Evolutionary conservation across 1,284 basidiomycete species (phyloP).

Genomic region (Naganishia sp.): DNA sequence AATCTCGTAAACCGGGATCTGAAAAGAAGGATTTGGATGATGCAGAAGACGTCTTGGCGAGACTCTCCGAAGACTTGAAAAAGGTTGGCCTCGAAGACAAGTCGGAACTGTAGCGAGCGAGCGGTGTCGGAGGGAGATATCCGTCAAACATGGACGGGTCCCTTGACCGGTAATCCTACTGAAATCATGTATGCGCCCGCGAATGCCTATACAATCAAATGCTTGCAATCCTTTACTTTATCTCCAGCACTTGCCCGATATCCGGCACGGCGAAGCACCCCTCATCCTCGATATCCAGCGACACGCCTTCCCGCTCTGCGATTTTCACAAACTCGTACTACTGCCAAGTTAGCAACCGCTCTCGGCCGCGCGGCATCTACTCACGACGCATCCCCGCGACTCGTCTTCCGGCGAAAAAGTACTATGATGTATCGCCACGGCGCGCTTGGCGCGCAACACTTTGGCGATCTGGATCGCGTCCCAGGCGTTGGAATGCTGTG

Average conservation of each 20-base stretch:
- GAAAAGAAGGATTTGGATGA: neutral
- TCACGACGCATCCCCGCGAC: conserved; percentile 41
- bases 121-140: no score
- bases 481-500: conserved; percentile 50
- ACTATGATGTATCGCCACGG: conserved; percentile 53
- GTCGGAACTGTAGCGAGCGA: conserved; percentile 3
- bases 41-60: conserved; percentile 22
- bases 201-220: neutral
- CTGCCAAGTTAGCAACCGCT: conserved; percentile 21
- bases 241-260: conserved; percentile 48
- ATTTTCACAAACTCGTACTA: conserved; percentile 50
- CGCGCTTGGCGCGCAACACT: conserved; percentile 42
- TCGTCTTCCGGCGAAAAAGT: conserved; percentile 53
- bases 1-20: no score
- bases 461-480: conserved; percentile 50
- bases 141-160: no score
- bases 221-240: neutral
- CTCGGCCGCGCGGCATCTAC: neutral
- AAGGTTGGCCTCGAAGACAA: conserved; percentile 20
- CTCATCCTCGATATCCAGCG: conserved; percentile 41
- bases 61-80: conserved; percentile 28
- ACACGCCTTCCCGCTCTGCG: conserved; percentile 40
- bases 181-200: no score
- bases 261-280: conserved; percentile 49
- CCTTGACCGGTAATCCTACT: no score